phyloP scores from a whole-genome alignment of 495 filamentous ascomycete genomes.

The Antarctomyces pellizariae region DNA sequence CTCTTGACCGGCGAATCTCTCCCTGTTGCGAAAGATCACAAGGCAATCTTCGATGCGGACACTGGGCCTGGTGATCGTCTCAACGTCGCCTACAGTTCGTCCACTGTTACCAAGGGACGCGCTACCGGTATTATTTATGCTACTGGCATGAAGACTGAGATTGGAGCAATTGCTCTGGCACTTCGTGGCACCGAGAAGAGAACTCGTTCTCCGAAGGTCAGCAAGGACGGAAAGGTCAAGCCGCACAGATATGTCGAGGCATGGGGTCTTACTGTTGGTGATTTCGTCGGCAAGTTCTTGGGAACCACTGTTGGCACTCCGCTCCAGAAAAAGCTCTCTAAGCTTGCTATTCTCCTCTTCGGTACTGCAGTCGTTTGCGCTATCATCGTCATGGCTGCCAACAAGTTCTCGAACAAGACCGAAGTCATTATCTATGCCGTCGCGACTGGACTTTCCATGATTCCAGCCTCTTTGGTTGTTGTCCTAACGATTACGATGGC shows the following conservation, averaged over 20 bases:
- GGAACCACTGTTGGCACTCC: constrained; percentile 39
- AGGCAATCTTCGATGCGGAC: constrained; percentile 18
- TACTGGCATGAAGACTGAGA: constrained; percentile 60
- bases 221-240: constrained; percentile 28
- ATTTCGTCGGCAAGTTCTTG: constrained; percentile 44
- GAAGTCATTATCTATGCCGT: constrained; percentile 30
- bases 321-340: constrained; percentile 25
- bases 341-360: constrained; percentile 25
- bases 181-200: constrained; percentile 19
- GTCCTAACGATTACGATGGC: constrained; percentile 33
- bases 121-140: constrained; percentile 35
- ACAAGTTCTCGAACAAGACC: constrained; percentile 18
- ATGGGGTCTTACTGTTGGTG: constrained; percentile 37
- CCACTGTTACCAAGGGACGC: constrained; percentile 43
- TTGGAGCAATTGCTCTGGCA: constrained; percentile 46
- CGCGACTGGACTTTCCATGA: constrained; percentile 35
- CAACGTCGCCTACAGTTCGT: constrained; percentile 44
- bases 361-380: constrained; percentile 23
- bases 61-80: constrained; percentile 37
- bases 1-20: constrained; percentile 51
- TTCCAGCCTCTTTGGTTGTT: constrained; percentile 26
- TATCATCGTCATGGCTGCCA: constrained; percentile 25
- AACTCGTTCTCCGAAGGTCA: constrained; percentile 31
- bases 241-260: constrained; percentile 47
- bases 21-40: constrained; percentile 21